Evolutionary conservation across 2,329 filamentous ascomycete genomes (phyloP), one percentile per base, ranked within the genome.

Genomic region (Spiromastix sp.): DNA sequence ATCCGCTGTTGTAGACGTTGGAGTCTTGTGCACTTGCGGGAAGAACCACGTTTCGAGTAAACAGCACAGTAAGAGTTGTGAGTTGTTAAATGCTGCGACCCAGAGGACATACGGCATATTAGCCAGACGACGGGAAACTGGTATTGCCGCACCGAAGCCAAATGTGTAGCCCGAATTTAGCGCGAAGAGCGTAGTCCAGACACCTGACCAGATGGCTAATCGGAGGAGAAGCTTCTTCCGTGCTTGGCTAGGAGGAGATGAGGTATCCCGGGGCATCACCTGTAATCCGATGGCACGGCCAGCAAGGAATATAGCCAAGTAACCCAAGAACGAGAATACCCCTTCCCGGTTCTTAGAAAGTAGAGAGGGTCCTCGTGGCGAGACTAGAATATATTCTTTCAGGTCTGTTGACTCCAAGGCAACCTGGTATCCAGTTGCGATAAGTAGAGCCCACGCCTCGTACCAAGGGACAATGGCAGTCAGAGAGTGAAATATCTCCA

Each of bases 81-180:
- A 68, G 42, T 75, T 79, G 64, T 96, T 98, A 67, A 91, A 95
- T 2, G 85, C 80, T n/a, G 79, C 72, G 5, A 93, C 81, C 86
- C 89, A 96, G 29, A 94, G 67, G 28, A 96, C 73, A 55, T 98
- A 98, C 0, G 91, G 86, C 42, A 95, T 70, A 51, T 98, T 98
- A 6, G 89, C 91, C 38, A 96, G 67, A 1, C 91, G 79, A 13
- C 91, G 80, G 4, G 91, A 96, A 5, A 95, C 85, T 10, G 70
- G 70, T 18, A 93, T 67, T 5, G 52, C 53, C 10, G 58, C 57
- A 7, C 77, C 77, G 21, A 85, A 69, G 4, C 85, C 86, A 44
- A 81, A 80, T 8, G 60, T 63, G 51, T 79, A 80, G 48, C 71
- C 73, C 1, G 81, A 85, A 21, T 75, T 71, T 17, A 85, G 48